These are phyloP conservation scores for Citeromyces siamensis DNA, from an alignment of 1,139 yeast genomes.

Conservation along the genomic window DNA sequence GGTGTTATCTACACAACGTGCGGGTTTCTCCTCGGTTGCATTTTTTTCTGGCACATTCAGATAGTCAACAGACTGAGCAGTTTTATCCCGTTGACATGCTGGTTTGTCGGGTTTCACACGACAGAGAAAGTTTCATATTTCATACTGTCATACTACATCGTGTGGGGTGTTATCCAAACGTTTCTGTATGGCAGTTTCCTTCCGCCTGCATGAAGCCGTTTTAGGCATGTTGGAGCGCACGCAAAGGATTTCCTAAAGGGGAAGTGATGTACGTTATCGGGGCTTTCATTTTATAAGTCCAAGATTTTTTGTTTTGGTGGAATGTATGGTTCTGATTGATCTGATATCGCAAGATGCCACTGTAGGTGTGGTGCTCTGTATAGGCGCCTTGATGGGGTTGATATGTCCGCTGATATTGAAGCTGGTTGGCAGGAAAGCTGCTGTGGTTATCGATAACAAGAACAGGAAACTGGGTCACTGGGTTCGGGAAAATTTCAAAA, in stretches of 20 bases:
- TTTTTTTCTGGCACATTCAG: slow-evolving; percentile 72
- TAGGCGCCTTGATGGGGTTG: background rate
- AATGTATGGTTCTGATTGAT: background rate
- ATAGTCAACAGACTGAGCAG: slow-evolving; percentile 71
- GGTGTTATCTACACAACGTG: slow-evolving; percentile 29
- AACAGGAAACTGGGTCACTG: slow-evolving; percentile 31
- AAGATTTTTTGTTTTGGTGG: too few species aligned
- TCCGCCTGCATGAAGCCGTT: slow-evolving; percentile 65
- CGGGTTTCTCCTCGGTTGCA: slow-evolving; percentile 34
- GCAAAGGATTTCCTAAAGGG: background rate
- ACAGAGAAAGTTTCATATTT: slow-evolving; percentile 12
- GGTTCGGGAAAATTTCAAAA: slow-evolving; percentile 36
- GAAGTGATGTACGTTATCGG: background rate
- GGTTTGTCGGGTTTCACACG: slow-evolving; percentile 43
- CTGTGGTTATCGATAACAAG: slow-evolving; percentile 23
- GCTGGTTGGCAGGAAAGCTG: slow-evolving; percentile 11
- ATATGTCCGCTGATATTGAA: background rate
- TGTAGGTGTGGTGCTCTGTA: background rate
- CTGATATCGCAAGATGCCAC: background rate
- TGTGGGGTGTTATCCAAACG: slow-evolving; percentile 49
- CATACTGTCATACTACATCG: slow-evolving; percentile 29
- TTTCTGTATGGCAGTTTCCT: slow-evolving; percentile 51
- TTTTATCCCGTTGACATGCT: slow-evolving; percentile 61
- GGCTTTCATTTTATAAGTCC: too few species aligned
- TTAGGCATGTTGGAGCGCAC: background rate